Evolutionary conservation across 371 early-diverging fungal species (phyloP).

Genomic region (Saksenaea vasiformis): DNA sequence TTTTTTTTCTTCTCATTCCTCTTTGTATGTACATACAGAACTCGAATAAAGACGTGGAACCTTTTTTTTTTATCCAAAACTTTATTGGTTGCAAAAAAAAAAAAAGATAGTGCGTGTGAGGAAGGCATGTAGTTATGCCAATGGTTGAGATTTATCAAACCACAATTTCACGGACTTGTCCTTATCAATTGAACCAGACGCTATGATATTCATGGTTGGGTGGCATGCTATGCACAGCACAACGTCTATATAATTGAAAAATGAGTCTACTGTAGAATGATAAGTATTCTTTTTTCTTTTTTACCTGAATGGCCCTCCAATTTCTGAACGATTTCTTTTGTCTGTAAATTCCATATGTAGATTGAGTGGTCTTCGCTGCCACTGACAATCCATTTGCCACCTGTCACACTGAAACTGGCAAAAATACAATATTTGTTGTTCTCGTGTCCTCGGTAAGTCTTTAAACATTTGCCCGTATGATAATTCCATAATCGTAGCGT

Average conservation of each 20-base stretch:
- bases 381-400: constrained; percentile 95
- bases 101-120: background rate
- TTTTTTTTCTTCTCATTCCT: background rate
- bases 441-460: constrained; percentile 90
- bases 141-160: constrained; percentile 59
- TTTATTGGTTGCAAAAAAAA: background rate
- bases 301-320: constrained; percentile 90
- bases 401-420: constrained; percentile 90
- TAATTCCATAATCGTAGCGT: constrained; percentile 95
- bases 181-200: constrained; percentile 89
- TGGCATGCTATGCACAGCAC: constrained; percentile 95
- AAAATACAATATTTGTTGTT: constrained; percentile 93
- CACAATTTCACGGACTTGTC: constrained; percentile 92
- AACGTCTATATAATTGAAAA: constrained; percentile 62
- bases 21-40: constrained; percentile 7
- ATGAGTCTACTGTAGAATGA: background rate
- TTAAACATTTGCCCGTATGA: constrained; percentile 90
- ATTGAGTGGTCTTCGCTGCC: constrained; percentile 93
- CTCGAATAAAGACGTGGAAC: background rate
- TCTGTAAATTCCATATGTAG: constrained; percentile 97
- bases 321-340: constrained; percentile 90
- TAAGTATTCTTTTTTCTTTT: background rate
- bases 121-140: background rate
- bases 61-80: constrained; percentile 1
- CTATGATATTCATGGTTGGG: constrained; percentile 93